Conservation (phyloP, 306 rosid species). For the Gynostemma pentaphyllum region DNA sequence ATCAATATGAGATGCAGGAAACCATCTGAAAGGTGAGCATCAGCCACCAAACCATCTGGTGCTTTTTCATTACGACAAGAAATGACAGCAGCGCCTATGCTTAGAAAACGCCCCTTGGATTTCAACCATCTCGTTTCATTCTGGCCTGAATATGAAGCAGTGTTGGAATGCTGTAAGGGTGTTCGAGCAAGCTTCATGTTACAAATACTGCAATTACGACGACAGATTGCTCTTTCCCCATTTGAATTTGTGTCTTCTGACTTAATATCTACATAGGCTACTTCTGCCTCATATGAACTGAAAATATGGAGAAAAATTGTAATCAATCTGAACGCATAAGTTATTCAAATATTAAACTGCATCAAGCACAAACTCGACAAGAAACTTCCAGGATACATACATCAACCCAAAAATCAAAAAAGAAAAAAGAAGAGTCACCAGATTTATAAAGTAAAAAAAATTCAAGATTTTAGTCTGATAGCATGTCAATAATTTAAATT, state of each 20-base stretch:
- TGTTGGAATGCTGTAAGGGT: conserved; percentile 15
- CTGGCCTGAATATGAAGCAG: conserved; percentile 24
- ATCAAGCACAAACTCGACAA: neutral
- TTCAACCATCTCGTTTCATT: conserved; percentile 53
- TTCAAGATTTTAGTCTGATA: neutral
- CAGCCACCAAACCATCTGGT: conserved; percentile 93
- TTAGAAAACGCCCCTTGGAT: conserved; percentile 71
- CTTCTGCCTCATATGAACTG: conserved; percentile 88
- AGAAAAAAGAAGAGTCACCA: neutral
- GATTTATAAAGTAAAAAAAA: neutral
- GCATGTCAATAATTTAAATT: neutral
- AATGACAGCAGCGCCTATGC: conserved; percentile 87
- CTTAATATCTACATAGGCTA: conserved; percentile 63
- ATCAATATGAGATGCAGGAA: conserved; percentile 77
- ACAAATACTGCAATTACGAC: conserved; percentile 63
- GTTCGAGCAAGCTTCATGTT: conserved; percentile 22
- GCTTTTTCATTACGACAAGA: conserved; percentile 83
- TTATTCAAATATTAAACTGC: neutral
- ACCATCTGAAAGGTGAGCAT: conserved; percentile 95
- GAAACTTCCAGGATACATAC: neutral
- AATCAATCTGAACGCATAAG: neutral
- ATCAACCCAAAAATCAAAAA: neutral
- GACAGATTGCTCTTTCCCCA: conserved; percentile 43
- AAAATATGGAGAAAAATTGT: conserved; percentile 4
- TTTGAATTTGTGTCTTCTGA: conserved; percentile 34